phyloP scores from a whole-genome alignment of 345 rosid genomes.

The Gossypium sturtianum region DNA sequence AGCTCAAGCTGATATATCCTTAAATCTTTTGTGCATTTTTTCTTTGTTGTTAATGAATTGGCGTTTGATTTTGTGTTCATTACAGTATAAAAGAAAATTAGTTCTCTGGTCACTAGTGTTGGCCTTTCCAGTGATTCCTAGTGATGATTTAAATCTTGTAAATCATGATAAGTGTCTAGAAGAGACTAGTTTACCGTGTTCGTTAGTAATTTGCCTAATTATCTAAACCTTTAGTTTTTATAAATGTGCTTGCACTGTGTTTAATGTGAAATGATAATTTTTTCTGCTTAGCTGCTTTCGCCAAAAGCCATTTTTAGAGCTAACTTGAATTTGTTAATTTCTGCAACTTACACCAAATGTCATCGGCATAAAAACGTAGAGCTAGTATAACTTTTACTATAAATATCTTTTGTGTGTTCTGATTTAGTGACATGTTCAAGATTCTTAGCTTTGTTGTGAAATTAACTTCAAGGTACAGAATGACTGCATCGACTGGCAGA shows the following conservation, averaged over 20 bases:
- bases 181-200: not conserved
- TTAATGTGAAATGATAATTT: not conserved
- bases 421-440: not conserved
- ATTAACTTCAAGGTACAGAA: conserved; percentile 62
- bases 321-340: not conserved
- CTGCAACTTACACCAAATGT: not conserved
- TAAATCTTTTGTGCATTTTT: conserved; percentile 11
- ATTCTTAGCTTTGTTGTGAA: conserved; percentile 12
- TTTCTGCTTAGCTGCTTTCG: not conserved
- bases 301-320: not conserved
- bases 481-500: conserved; percentile 70
- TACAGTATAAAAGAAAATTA: not conserved
- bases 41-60: not conserved
- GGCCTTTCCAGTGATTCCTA: not conserved
- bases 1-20: conserved; percentile 99
- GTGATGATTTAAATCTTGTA: not conserved
- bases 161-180: not conserved
- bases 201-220: not conserved
- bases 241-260: not conserved
- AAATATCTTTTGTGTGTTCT: not conserved
- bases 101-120: not conserved
- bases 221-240: not conserved
- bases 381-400: not conserved
- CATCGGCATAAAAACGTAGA: not conserved
- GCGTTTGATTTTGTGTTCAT: not conserved